Percentiles rank a stretch among this genome's conserved stretches.
phyloP scores from a whole-genome alignment of 1,284 basidiomycete genomes.

The Malassezia caprae region DNA sequence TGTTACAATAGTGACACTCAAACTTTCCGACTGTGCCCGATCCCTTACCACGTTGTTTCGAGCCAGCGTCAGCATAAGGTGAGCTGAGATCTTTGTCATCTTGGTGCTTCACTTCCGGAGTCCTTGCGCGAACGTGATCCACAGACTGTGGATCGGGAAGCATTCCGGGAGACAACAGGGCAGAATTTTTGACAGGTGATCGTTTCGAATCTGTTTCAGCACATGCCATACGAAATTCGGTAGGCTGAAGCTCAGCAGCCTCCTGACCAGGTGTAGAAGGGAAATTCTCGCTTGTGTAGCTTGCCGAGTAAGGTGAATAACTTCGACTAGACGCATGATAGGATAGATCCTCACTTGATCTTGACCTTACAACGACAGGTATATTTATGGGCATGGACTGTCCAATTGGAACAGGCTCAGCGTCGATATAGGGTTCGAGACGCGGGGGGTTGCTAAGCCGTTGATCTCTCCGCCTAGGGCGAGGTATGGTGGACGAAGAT shows the following conservation, averaged over 20 bases:
- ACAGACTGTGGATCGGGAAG: not conserved
- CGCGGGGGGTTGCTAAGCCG: not conserved
- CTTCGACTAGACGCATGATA: constrained; percentile 1
- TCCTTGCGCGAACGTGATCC: not conserved
- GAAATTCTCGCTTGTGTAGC: constrained; percentile 1
- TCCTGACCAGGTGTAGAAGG: constrained; percentile 7
- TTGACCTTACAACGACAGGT: not conserved
- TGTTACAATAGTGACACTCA: constrained; percentile 39
- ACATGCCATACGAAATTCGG: not conserved
- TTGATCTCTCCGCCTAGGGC: not conserved
- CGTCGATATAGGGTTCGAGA: not conserved
- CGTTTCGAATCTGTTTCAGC: not conserved
- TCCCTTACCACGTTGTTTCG: not conserved
- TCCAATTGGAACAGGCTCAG: not conserved
- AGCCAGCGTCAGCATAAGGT: not conserved
- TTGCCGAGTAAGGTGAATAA: constrained; percentile 9
- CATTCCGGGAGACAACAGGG: not conserved
- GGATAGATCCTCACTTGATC: not conserved
- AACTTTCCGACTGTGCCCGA: constrained; percentile 23
- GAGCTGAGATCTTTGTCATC: not conserved
- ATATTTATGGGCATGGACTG: not conserved
- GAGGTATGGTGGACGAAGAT: not conserved
- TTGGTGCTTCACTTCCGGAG: not conserved
- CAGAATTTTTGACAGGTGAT: not conserved
- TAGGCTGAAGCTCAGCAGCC: not conserved